Percentiles rank a stretch among this genome's conserved stretches.
These are phyloP conservation scores for Globisporangium nagaii DNA, from an alignment of 352 stramenopile genomes.

Conservation along the genomic window DNA sequence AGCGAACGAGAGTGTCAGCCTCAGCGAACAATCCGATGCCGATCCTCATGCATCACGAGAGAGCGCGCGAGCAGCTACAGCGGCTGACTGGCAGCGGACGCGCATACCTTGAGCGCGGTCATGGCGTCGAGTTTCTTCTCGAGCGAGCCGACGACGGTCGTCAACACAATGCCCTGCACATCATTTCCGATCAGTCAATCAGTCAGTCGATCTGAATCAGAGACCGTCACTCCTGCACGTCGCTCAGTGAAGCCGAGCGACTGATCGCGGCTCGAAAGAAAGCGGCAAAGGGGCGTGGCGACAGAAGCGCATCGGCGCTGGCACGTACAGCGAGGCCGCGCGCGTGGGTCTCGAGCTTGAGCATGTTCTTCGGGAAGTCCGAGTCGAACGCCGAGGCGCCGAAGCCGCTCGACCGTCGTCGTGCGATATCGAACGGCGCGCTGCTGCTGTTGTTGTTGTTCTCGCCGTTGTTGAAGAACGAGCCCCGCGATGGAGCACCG, in stretches of 20 bases:
- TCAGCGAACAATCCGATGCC: no score
- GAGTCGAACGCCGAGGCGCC: conserved; percentile 10
- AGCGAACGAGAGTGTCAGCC: not conserved
- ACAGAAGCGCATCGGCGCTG: no score
- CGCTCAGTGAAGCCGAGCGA: not conserved
- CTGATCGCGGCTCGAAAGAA: not conserved
- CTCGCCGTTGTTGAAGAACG: not conserved
- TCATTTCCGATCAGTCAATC: not conserved
- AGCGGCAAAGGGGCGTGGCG: no score
- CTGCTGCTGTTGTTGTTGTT: not conserved
- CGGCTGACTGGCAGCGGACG: no score
- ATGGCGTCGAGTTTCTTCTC: conserved; percentile 37
- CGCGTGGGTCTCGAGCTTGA: conserved; percentile 7
- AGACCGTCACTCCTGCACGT: conserved; percentile 2
- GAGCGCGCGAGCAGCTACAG: no score
- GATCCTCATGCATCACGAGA: no score
- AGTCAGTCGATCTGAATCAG: not conserved
- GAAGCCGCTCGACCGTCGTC: not conserved
- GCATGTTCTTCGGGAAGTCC: conserved; percentile 18
- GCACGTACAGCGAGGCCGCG: conserved; percentile 9
- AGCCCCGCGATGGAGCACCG: not conserved
- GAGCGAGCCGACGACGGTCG: conserved; percentile 21
- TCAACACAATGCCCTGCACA: conserved; percentile 22
- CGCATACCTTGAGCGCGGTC: conserved; percentile 23
- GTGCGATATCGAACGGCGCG: not conserved